These are phyloP conservation scores for Rhizopus sp. DNA, from an alignment of 371 early-diverging fungal species.

Conservation along the genomic window DNA sequence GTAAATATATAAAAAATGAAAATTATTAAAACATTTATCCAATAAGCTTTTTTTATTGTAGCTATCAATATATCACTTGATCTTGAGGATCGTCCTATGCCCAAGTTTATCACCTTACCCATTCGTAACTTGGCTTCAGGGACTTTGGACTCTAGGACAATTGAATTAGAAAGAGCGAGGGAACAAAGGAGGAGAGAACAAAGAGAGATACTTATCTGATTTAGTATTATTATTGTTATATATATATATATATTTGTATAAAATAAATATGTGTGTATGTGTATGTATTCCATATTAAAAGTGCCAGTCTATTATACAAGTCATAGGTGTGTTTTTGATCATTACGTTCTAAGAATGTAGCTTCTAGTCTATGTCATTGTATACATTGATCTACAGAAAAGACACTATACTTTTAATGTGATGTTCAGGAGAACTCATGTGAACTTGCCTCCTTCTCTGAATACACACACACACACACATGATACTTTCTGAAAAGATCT, in stretches of 20 bases:
- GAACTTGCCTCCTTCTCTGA: no score
- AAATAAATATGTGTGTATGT: neutral
- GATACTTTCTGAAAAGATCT: no score
- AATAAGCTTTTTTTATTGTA: constrained; percentile 8
- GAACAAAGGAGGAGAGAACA: constrained; percentile 44
- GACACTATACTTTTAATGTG: no score
- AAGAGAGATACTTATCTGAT: constrained; percentile 36
- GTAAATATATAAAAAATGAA: constrained; percentile 23
- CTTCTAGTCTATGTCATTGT: no score
- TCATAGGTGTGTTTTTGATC: no score
- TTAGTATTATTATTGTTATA: constrained; percentile 5
- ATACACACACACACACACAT: no score
- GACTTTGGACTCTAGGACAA: constrained; percentile 21
- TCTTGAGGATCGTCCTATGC: constrained; percentile 49
- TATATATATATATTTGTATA: constrained; percentile 5
- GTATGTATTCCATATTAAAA: neutral
- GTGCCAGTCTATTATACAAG: no score
- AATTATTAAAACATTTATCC: constrained; percentile 5
- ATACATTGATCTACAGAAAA: no score
- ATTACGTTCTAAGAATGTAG: no score
- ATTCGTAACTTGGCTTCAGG: constrained; percentile 22
- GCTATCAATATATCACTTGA: constrained; percentile 51
- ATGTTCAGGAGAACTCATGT: no score
- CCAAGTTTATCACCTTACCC: constrained; percentile 49
- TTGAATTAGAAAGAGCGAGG: constrained; percentile 36